These are phyloP conservation scores for Torulaspora delbrueckii DNA, from an alignment of 805 yeast genomes.

Conservation along the genomic window DNA sequence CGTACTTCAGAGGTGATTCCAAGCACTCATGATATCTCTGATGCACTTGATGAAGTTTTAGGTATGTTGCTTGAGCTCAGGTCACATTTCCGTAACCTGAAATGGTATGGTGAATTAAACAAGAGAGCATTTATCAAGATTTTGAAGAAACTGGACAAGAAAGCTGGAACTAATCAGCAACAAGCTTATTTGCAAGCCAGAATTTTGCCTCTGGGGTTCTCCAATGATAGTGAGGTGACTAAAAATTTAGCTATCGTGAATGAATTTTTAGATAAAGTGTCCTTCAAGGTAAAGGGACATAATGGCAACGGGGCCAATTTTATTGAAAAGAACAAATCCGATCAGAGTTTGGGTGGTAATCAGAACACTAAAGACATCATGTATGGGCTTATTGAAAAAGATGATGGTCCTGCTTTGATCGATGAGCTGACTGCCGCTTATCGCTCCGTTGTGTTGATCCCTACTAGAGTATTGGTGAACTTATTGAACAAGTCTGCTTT, in stretches of 20 bases:
- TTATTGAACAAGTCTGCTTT: constrained; percentile 62
- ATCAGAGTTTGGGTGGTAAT: neutral
- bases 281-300: constrained; percentile 35
- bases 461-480: constrained; percentile 52
- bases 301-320: constrained; percentile 1
- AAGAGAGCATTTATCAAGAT: constrained; percentile 86
- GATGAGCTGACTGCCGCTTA: constrained; percentile 38
- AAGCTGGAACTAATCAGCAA: constrained; percentile 57
- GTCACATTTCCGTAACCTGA: constrained; percentile 70
- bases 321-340: constrained; percentile 2
- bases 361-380: constrained; percentile 9
- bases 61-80: constrained; percentile 72
- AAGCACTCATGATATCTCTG: constrained; percentile 29
- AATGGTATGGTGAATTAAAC: constrained; percentile 92
- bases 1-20: constrained; percentile 4
- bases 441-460: constrained; percentile 46
- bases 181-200: constrained; percentile 57
- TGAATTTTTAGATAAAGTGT: constrained; percentile 47
- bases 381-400: constrained; percentile 34
- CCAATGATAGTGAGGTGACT: constrained; percentile 60
- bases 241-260: constrained; percentile 51
- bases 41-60: constrained; percentile 54
- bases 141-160: constrained; percentile 85
- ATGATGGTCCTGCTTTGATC: constrained; percentile 44
- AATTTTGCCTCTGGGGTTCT: constrained; percentile 69